Base-by-base conservation (phyloP, 192 early-diverging fungal species). In the Gryganskiella cystojenkinii region DNA sequence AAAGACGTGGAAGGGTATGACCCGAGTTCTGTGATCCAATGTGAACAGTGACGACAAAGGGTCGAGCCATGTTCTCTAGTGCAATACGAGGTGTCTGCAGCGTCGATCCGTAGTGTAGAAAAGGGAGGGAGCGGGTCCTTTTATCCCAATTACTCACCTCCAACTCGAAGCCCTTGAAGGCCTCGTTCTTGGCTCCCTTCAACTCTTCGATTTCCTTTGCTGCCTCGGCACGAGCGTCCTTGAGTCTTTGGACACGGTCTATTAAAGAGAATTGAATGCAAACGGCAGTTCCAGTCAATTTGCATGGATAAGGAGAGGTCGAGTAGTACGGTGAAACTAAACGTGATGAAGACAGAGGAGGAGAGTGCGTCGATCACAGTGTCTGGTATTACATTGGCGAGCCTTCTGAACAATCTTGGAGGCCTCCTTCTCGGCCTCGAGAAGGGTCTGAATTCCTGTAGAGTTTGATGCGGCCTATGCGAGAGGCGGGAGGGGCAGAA, bases 341-440 rank as follows among this genome's bases (percentile, higher is more conserved):
- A n/a, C n/a, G n/a, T n/a, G n/a, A n/a, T n/a, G n/a, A n/a, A n/a
- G n/a, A n/a, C n/a, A n/a, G n/a, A n/a, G n/a, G n/a, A n/a, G n/a
- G n/a, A n/a, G n/a, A n/a, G n/a, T n/a, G n/a, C n/a, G n/a, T n/a
- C n/a, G n/a, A n/a, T n/a, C n/a, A n/a, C 34, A 15, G 27, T n/a
- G 6, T 50, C 31, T 42, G 0, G 20, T 40, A n/a, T 86, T 89
- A 95, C 95, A 95, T 80, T 93, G 90, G 64, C 93, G 89, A 2
- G 98, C 93, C 67, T 95, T 94, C 34, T 92, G 86, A 55, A 99
- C 96, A 72, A 97, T 96, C 81, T 91, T 93, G 62, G 94, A 88
- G 30, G 96, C 96, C 71, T 96, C 96, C 82, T 95, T 95, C 84
- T 99, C 98, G 59, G 98, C 98, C 66, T 99, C 96, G 61, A 99